phyloP scores from a whole-genome alignment of 208 protist species.

The Entamoeba histolytica region DNA sequence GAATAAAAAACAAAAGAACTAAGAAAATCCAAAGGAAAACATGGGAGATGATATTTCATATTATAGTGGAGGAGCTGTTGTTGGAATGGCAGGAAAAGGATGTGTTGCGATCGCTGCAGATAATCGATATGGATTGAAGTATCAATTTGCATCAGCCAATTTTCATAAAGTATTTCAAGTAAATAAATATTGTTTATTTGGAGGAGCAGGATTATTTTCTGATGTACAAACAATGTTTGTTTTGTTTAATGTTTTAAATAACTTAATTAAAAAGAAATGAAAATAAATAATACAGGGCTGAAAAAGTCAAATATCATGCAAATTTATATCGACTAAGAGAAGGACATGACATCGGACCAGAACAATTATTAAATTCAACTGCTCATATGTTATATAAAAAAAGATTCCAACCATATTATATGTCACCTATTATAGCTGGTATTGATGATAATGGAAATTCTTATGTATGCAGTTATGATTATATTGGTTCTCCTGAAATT shows the following conservation, averaged over 20 bases:
- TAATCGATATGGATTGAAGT: conserved; percentile 69
- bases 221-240: conserved; percentile 76
- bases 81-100: conserved; percentile 87
- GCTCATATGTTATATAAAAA: conserved; percentile 47
- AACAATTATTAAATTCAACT: conserved; percentile 40
- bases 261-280: no score
- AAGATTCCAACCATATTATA: conserved; percentile 86
- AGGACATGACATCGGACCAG: conserved; percentile 45
- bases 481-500: conserved; percentile 69
- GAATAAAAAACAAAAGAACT: background rate
- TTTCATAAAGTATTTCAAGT: conserved; percentile 75
- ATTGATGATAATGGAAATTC: conserved; percentile 64
- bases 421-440: conserved; percentile 82
- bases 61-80: conserved; percentile 78
- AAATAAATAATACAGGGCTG: conserved; percentile 15
- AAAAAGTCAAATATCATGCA: conserved; percentile 39
- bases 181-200: conserved; percentile 68
- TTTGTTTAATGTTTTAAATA: background rate
- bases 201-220: conserved; percentile 72
- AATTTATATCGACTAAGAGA: conserved; percentile 44
- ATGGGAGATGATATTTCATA: background rate
- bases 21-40: background rate
- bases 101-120: conserved; percentile 89
- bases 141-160: conserved; percentile 74
- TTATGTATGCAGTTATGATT: conserved; percentile 71